Percentiles rank a stretch among this genome's conserved stretches.
These are phyloP conservation scores for Xylaria curta DNA, from an alignment of 495 filamentous ascomycete genomes.

Conservation along the genomic window DNA sequence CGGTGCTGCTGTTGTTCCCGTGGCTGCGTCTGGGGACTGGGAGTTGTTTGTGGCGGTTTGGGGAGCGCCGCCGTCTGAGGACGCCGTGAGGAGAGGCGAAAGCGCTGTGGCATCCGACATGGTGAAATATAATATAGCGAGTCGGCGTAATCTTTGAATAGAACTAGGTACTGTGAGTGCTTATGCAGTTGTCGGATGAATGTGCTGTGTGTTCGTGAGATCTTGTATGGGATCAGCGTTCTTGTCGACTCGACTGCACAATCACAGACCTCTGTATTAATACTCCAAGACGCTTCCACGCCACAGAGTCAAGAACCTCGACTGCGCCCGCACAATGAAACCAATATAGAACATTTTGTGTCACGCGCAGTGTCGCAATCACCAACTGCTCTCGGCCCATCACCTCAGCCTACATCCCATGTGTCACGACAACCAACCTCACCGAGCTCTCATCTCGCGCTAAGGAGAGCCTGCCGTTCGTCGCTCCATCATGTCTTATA, in stretches of 20 bases:
- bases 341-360: conserved; percentile 14
- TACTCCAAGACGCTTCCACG: not conserved
- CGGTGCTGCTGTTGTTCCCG: conserved; percentile 13
- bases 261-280: conserved; percentile 5
- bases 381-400: not conserved
- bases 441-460: not conserved
- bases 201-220: not conserved
- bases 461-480: not conserved
- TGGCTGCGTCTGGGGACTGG: conserved; percentile 15
- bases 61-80: not conserved
- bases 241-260: not conserved
- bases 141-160: not conserved
- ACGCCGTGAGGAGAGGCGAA: conserved; percentile 1
- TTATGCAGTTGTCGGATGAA: not conserved
- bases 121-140: not conserved
- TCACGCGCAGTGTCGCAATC: conserved; percentile 3
- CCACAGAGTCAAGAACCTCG: not conserved
- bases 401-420: not conserved
- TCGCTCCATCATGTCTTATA: not conserved
- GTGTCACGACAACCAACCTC: not conserved
- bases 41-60: conserved; percentile 9
- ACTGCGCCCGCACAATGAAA: not conserved
- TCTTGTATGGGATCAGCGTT: not conserved
- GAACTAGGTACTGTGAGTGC: not conserved
- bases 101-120: not conserved